Conservation (phyloP, 2,329 filamentous ascomycete species). For the Sordariomycetes sp. region DNA sequence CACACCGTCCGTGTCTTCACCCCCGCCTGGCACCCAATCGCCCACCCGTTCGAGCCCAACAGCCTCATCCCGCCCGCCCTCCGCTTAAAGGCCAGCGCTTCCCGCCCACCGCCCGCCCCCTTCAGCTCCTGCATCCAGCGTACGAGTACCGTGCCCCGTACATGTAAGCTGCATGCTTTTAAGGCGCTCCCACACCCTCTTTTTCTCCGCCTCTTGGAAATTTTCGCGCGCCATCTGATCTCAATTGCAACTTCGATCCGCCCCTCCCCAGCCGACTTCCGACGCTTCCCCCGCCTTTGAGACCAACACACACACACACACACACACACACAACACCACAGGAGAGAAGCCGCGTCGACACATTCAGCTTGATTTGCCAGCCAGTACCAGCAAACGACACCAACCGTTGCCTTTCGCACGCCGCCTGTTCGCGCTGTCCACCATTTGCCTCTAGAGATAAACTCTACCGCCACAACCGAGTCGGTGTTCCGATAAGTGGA, state of each 20-base stretch:
- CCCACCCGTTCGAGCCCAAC: conserved; percentile 3
- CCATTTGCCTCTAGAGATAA: background rate
- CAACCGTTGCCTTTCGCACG: background rate
- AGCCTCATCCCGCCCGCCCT: conserved; percentile 1
- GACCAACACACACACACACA: background rate
- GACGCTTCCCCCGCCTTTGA: background rate
- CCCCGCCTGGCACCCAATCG: conserved; percentile 6
- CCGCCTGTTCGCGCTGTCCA: background rate
- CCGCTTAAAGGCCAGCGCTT: background rate
- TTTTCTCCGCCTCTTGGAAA: background rate
- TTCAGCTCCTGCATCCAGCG: background rate
- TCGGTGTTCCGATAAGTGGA: background rate
- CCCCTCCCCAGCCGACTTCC: background rate
- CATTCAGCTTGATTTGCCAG: background rate
- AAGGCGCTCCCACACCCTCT: background rate
- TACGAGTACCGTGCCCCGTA: background rate
- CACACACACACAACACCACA: background rate
- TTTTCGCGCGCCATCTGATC: background rate
- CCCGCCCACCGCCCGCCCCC: background rate
- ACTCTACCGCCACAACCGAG: background rate
- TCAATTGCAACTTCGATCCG: background rate
- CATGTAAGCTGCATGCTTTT: background rate
- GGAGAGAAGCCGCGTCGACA: background rate
- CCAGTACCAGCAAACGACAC: background rate
- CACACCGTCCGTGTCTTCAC: background rate